Conservation (phyloP, 2,329 filamentous ascomycete genomes). For the Akanthomyces lecanii region DNA sequence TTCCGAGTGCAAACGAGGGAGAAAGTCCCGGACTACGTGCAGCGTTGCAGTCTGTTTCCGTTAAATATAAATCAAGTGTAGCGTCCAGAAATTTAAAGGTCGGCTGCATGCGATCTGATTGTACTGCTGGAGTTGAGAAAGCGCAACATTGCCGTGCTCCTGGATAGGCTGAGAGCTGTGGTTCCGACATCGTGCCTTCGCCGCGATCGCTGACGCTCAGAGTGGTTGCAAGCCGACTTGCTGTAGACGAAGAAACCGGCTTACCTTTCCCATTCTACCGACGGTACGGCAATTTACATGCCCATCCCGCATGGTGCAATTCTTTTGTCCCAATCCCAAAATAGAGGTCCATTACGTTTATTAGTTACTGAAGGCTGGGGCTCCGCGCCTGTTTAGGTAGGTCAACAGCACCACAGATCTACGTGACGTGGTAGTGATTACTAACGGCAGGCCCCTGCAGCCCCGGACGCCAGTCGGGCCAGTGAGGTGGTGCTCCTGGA, state of each 20-base stretch:
- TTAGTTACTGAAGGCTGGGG: not conserved
- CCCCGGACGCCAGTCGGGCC: not conserved
- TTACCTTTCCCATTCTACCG: not conserved
- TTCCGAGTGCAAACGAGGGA: not conserved
- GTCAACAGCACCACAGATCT: not conserved
- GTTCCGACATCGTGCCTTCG: too few relatives aligned
- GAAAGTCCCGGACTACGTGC: not conserved
- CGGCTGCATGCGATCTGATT: too few relatives aligned
- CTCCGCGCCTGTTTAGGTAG: constrained; percentile 6
- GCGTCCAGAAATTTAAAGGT: too few relatives aligned
- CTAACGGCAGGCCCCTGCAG: constrained; percentile 1
- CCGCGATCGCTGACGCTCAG: too few relatives aligned
- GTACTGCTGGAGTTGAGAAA: too few relatives aligned
- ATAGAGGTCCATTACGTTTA: constrained; percentile 7
- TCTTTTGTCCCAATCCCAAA: not conserved
- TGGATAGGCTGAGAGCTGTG: too few relatives aligned
- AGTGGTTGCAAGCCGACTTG: too few relatives aligned
- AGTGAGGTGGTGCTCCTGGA: not conserved
- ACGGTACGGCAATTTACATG: not conserved
- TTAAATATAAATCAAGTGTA: too few relatives aligned
- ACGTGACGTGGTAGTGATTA: constrained; percentile 8
- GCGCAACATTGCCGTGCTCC: too few relatives aligned
- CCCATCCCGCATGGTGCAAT: not conserved
- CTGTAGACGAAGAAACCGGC: too few relatives aligned
- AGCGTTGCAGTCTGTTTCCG: too few relatives aligned